A percentile compares a stretch with the other conserved stretches of the same genome.
Evolutionary conservation across 1,139 yeast species (phyloP).

Genomic region (Diutina mesorugosa): DNA sequence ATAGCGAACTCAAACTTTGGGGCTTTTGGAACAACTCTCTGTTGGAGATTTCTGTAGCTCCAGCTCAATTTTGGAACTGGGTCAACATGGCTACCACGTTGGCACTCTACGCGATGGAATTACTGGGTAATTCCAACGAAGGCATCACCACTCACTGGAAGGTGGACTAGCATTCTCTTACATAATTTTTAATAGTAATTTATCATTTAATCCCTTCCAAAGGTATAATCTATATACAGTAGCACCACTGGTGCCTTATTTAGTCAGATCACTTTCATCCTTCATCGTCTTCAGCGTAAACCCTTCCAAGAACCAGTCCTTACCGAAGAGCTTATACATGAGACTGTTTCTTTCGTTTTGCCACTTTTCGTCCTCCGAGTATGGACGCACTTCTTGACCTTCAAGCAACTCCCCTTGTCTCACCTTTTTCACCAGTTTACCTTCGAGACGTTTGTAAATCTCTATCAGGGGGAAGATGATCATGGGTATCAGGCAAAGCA

Average conservation of each 20-base stretch:
- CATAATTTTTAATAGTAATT: background rate
- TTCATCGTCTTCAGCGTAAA: constrained; percentile 31
- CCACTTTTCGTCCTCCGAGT: constrained; percentile 30
- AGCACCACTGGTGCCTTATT: background rate
- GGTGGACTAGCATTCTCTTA: constrained; percentile 7
- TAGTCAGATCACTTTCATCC: constrained; percentile 3
- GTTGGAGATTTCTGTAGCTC: constrained; percentile 37
- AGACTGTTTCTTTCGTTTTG: constrained; percentile 23
- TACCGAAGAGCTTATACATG: constrained; percentile 28
- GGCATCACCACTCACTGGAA: constrained; percentile 16
- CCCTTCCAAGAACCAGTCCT: constrained; percentile 33
- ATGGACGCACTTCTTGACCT: constrained; percentile 17
- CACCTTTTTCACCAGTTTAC: constrained; percentile 27
- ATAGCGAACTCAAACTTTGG: constrained; percentile 46
- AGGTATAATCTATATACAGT: background rate
- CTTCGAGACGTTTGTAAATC: constrained; percentile 25
- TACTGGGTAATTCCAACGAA: constrained; percentile 23
- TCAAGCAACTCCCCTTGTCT: constrained; percentile 29
- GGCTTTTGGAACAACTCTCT: constrained; percentile 28
- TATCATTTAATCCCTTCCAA: background rate
- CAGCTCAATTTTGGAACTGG: constrained; percentile 98
- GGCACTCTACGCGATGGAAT: constrained; percentile 67
- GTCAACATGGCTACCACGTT: constrained; percentile 73
- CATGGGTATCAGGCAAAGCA: constrained; percentile 27
- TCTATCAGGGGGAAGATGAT: constrained; percentile 23